A percentile compares a stretch with the other conserved stretches of the same genome.
These are phyloP conservation scores for Arthrobotrys sphaeroides DNA, from an alignment of 2,329 filamentous ascomycete genomes.

Conservation along the genomic window DNA sequence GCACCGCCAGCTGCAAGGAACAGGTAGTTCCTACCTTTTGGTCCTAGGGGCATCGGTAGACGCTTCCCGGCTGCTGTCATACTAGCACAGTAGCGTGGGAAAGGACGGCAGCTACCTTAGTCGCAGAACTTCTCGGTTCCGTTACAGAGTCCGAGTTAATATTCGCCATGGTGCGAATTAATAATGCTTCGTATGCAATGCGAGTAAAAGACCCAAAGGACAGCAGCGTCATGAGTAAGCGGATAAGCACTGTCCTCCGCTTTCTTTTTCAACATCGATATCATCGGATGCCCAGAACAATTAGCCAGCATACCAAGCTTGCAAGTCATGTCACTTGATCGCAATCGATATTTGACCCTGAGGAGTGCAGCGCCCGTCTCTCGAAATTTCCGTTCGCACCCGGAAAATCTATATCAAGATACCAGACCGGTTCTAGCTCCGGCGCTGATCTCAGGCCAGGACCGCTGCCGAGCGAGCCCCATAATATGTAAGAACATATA, in stretches of 20 bases:
- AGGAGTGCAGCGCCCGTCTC: constrained; percentile 14
- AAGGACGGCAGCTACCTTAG: constrained; percentile 16
- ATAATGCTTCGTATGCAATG: not conserved
- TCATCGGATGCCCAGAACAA: not conserved
- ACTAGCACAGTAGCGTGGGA: not conserved
- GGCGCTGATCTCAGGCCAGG: constrained; percentile 29
- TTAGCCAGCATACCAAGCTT: not conserved
- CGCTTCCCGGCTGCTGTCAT: constrained; percentile 12
- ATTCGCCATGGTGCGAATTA: not conserved
- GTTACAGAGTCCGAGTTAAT: constrained; percentile 1
- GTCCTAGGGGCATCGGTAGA: constrained; percentile 12
- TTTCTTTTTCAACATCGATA: not conserved
- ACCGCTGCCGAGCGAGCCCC: constrained; percentile 19
- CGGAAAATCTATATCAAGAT: constrained; percentile 40
- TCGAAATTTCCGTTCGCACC: constrained; percentile 42
- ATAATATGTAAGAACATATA: not conserved
- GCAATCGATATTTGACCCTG: constrained; percentile 1
- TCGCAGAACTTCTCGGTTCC: not conserved
- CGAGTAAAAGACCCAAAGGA: not conserved
- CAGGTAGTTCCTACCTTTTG: constrained; percentile 28
- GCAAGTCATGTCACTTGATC: constrained; percentile 1
- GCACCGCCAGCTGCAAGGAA: constrained; percentile 42
- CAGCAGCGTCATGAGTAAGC: not conserved
- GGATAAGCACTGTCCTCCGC: not conserved
- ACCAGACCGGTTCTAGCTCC: constrained; percentile 35